These are phyloP conservation scores for Heliamphora exappendiculata DNA, from an alignment of 148 eudicot genomes.

Conservation along the genomic window DNA sequence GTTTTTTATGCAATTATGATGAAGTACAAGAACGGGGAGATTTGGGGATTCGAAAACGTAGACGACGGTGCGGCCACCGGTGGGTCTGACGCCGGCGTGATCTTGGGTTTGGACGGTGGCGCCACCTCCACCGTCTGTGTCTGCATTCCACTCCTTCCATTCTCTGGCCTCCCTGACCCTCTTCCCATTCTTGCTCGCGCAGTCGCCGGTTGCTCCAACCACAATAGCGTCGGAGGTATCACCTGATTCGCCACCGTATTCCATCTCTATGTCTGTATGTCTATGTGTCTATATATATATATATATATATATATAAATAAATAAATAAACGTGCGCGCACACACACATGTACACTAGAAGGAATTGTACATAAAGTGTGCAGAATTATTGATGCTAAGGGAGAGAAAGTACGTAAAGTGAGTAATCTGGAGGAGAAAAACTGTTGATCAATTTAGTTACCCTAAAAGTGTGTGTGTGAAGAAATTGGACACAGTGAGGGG, in stretches of 20 bases:
- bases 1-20: not conserved
- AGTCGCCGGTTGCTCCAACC: constrained; percentile 71
- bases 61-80: not conserved
- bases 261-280: not conserved
- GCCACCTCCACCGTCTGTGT: constrained; percentile 77
- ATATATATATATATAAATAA: too few relatives aligned
- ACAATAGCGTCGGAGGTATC: constrained; percentile 87
- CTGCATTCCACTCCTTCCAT: constrained; percentile 41
- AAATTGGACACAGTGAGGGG: too few relatives aligned
- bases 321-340: too few relatives aligned
- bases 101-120: constrained; percentile 79
- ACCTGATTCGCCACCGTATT: not conserved
- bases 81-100: constrained; percentile 22
- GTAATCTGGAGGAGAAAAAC: too few relatives aligned
- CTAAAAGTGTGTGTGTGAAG: too few relatives aligned
- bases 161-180: constrained; percentile 27
- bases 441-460: too few relatives aligned
- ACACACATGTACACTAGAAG: too few relatives aligned
- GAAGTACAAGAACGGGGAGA: constrained; percentile 27
- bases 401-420: too few relatives aligned
- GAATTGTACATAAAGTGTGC: too few relatives aligned
- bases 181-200: constrained; percentile 57
- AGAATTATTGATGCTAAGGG: too few relatives aligned
- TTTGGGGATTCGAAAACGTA: constrained; percentile 17
- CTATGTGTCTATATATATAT: too few relatives aligned